Evolutionary conservation across 176 grass and related monocot genomes (phyloP), one percentile per base, ranked within the genome.

Genomic region (Hsuehochloa calcarea): DNA sequence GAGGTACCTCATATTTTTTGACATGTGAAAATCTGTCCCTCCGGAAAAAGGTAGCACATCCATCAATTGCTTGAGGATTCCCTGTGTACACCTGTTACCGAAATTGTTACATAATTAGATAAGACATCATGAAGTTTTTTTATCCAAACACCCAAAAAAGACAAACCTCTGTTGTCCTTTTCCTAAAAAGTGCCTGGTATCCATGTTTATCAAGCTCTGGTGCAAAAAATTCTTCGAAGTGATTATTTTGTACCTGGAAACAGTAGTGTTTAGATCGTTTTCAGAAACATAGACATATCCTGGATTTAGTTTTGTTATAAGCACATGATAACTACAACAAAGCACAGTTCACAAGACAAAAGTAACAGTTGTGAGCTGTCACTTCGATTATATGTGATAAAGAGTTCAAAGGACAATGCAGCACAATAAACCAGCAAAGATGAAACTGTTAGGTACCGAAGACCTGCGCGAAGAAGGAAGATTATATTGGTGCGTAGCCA

Each of bases 41-140:
- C 41, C 94, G 92, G 66, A 97, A 97, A 89, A 97, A 97, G 71
- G 92, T 97, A 79, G 94, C 94, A 83, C 94, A 97, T 20, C 94
- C 94, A 87, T 97, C 92, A 76, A 94, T 84, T 23, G 79, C 56
- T 77, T 89, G 85, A 78, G 86, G 84, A 59, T 86, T 92, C 80
- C 94, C 92, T 55, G 59, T 64, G 80, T 90, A 97, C 35, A 92
- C 79, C 91, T 97, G 71, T 68, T 82, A 56, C 35, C 85, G 2
- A 26, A 81, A 59, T 59, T 22, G 29, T 43, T 62, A 40, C 10
- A 3, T 44, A 69, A 65, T 62, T 72, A 59, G 39, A 35, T 15
- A 87, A 7, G 10, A 70, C 10, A 75, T 45, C 43, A 54, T 35
- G 25, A 22, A 82, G n/a, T 51, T 41, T 49, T 37, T 40, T 77